Percentiles rank a stretch among this genome's conserved stretches.
Conservation (phyloP, 2,329 filamentous ascomycete species). For the Zopfia rhizophila region DNA sequence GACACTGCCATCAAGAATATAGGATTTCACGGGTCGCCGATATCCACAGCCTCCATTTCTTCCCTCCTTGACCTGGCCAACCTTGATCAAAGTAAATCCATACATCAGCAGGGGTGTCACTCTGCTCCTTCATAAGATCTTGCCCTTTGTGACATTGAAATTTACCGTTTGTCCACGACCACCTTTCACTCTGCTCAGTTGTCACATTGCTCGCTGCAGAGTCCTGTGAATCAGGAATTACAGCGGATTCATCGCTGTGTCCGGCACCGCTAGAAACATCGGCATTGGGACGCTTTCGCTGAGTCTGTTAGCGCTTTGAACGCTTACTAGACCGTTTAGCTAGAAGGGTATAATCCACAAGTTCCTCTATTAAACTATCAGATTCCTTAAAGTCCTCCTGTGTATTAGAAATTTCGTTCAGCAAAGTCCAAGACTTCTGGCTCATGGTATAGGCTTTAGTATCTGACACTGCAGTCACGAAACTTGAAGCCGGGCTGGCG, state of each 20-base stretch:
- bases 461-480: slow-evolving; percentile 26
- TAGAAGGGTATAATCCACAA: slow-evolving; percentile 11
- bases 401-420: slow-evolving; percentile 22
- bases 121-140: slow-evolving; percentile 13
- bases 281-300: slow-evolving; percentile 23
- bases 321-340: slow-evolving; percentile 18
- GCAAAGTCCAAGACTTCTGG: slow-evolving; percentile 21
- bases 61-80: slow-evolving; percentile 10
- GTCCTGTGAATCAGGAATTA: not conserved
- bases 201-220: slow-evolving; percentile 1
- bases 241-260: slow-evolving; percentile 6
- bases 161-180: slow-evolving; percentile 9
- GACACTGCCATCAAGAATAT: slow-evolving; percentile 13
- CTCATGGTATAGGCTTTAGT: slow-evolving; percentile 27
- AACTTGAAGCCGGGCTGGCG: slow-evolving; percentile 25
- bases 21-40: slow-evolving; percentile 14
- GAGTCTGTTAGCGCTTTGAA: slow-evolving; percentile 14
- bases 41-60: slow-evolving; percentile 15
- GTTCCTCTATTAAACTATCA: slow-evolving; percentile 19
- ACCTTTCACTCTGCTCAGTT: slow-evolving; percentile 12
- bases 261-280: no score
- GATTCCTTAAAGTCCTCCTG: slow-evolving; percentile 11
- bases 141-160: no score
- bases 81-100: slow-evolving; percentile 12
- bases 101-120: slow-evolving; percentile 10